phyloP scores from a whole-genome alignment of 768 basidiomycete species.

The Kockovaella imperatae region DNA sequence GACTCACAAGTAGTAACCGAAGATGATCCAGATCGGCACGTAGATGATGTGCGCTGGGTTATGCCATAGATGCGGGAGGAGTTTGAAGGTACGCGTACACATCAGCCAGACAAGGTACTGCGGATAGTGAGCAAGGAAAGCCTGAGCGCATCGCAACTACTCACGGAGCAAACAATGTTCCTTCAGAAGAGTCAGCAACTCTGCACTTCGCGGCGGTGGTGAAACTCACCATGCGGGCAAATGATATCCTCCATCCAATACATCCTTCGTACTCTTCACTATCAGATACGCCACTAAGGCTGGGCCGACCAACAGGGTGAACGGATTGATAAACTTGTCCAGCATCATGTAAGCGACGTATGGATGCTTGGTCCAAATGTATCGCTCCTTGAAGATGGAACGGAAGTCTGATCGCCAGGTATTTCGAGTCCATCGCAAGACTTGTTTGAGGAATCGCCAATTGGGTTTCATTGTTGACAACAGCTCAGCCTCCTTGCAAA shows the following conservation, averaged over 20 bases:
- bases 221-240: conserved; percentile 44
- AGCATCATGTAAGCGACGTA: conserved; percentile 83
- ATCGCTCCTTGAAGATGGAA: conserved; percentile 76
- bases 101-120: conserved; percentile 48
- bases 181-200: conserved; percentile 25
- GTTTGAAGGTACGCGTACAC: conserved; percentile 53
- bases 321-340: conserved; percentile 47
- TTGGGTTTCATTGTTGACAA: conserved; percentile 93
- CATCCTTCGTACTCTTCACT: conserved; percentile 62
- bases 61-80: conserved; percentile 70
- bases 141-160: conserved; percentile 1
- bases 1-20: conserved; percentile 79
- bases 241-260: conserved; percentile 40
- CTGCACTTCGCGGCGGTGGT: not conserved
- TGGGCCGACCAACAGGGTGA: conserved; percentile 79
- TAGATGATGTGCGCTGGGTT: conserved; percentile 68
- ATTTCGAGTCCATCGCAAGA: conserved; percentile 85
- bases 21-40: conserved; percentile 77
- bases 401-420: conserved; percentile 87
- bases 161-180: conserved; percentile 37
- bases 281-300: conserved; percentile 66
- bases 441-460: conserved; percentile 92
- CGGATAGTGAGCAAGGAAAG: not conserved
- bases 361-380: conserved; percentile 82
- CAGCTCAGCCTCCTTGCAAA: conserved; percentile 54